Evolutionary conservation across 2,329 filamentous ascomycete species (phyloP), one percentile per base, ranked within the genome.

Genomic region (Ustulina deusta): DNA sequence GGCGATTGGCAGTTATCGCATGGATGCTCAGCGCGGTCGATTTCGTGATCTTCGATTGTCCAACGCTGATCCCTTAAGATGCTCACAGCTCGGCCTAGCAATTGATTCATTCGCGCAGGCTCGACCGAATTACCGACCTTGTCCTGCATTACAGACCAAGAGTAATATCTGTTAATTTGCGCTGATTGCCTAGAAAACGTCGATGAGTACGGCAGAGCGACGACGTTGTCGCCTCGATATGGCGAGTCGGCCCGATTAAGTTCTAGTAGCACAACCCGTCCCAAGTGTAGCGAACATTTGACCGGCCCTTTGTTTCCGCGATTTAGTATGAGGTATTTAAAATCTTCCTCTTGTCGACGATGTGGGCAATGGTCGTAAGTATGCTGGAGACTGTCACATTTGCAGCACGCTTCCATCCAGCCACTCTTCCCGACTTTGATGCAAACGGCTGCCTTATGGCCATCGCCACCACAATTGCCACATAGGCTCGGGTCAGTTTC

Each of bases 381-480:
- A 46, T 65, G 62, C 17, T 60, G 13, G 5, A 13, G 27, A 20
- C 54, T 65, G n/a, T 65, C 55, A n/a, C 55, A 65, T 46, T 65
- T 65, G 22, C 44, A 52, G 29, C 55, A 60, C 10, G 55, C 55
- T 59, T 65, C 62, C 62, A 65, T 65, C 62, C 62, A 65, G 38
- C 62, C 62, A 59, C 55, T 59, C 29, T n/a, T 6, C 17, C 55
- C 46, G 2, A 36, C 7, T 46, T 59, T 34, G 17, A 15, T 25
- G 15, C 62, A 64, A 34, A 64, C 7, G 1, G 62, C 62, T 22
- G 62, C 62, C 10, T 46, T 64, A 5, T 64, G 62, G 15, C 46
- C 34, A 10, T 3, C 6, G 1, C 27, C 1, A 6, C 54, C 52
- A 22, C 62, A 64, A 6, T 46, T 54, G 11, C 54, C 61, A 17